Conservation (phyloP, 2,329 filamentous ascomycete genomes). For the Cladophialophora exuberans region DNA sequence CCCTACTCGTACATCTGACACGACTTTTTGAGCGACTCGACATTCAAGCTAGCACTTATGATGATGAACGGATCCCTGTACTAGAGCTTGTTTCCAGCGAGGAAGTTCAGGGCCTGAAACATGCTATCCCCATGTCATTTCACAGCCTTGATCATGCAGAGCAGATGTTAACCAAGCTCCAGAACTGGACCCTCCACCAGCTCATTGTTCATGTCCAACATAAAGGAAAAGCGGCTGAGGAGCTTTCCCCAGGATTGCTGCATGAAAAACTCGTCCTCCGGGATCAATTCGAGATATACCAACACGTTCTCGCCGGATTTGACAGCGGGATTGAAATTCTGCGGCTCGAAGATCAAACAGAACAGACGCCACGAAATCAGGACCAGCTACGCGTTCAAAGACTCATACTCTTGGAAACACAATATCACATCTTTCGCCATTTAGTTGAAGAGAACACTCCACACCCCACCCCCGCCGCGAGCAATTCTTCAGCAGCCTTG, state of each 20-base stretch:
- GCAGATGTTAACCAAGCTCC: constrained; percentile 24
- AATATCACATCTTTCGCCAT: constrained; percentile 3
- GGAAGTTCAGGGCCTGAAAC: not conserved
- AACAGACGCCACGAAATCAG: not conserved
- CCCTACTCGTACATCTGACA: not conserved
- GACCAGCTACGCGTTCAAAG: not conserved
- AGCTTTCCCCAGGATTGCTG: constrained; percentile 14
- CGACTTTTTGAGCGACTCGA: constrained; percentile 24
- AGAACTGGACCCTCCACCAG: constrained; percentile 34
- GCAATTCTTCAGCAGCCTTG: not conserved
- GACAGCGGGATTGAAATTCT: not conserved
- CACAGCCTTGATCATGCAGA: constrained; percentile 16
- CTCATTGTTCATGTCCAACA: constrained; percentile 19
- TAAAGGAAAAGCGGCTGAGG: constrained; percentile 13
- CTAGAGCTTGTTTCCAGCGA: constrained; percentile 20
- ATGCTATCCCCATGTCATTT: constrained; percentile 3
- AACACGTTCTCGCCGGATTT: not conserved
- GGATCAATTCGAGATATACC: constrained; percentile 8
- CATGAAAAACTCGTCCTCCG: not conserved
- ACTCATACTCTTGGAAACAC: not conserved
- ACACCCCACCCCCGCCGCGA: not conserved
- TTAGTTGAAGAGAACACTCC: constrained; percentile 8
- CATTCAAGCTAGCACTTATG: constrained; percentile 33
- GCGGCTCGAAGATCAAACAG: not conserved
- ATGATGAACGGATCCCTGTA: constrained; percentile 15